Percentiles rank a stretch among this genome's conserved stretches.
phyloP scores from a whole-genome alignment of 805 yeast genomes.

The Alloascoidea hylecoeti region DNA sequence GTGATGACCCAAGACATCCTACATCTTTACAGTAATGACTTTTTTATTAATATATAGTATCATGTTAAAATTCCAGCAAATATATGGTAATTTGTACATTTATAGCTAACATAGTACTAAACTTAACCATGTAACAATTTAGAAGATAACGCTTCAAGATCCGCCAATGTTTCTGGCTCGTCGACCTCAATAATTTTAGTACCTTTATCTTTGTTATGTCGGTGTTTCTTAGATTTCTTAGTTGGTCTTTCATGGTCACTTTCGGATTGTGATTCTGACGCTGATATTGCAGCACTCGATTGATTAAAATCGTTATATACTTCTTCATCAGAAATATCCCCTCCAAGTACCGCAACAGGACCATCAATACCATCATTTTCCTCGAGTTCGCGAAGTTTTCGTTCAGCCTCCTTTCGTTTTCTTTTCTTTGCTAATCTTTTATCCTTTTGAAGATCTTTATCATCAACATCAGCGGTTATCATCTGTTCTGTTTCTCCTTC shows the following conservation, averaged over 20 bases:
- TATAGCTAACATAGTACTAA: too few relatives aligned
- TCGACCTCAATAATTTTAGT: slow-evolving; percentile 71
- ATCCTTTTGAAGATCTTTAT: slow-evolving; percentile 61
- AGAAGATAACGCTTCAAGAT: slow-evolving; percentile 77
- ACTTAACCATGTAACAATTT: slow-evolving; percentile 19
- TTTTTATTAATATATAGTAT: too few relatives aligned
- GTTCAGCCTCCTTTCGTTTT: slow-evolving; percentile 69
- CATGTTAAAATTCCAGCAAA: too few relatives aligned
- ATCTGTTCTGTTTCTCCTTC: slow-evolving; percentile 51
- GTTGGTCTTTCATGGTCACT: slow-evolving; percentile 16
- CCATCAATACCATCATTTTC: slow-evolving; percentile 20
- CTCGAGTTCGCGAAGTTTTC: slow-evolving; percentile 25
- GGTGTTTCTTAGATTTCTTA: slow-evolving; percentile 18
- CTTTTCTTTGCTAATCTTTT: slow-evolving; percentile 84
- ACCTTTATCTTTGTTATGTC: slow-evolving; percentile 13
- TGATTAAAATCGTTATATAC: slow-evolving; percentile 9
- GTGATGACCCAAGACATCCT: too few relatives aligned
- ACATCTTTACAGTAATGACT: too few relatives aligned
- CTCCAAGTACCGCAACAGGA: slow-evolving; percentile 15
- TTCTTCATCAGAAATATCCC: slow-evolving; percentile 10
- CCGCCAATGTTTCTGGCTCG: slow-evolving; percentile 85
- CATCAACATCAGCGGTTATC: slow-evolving; percentile 61
- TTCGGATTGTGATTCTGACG: slow-evolving; percentile 9
- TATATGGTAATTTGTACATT: too few relatives aligned
- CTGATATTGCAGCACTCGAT: slow-evolving; percentile 7